phyloP scores from a whole-genome alignment of 1,284 basidiomycete genomes.

The Leccinum pallidistipes region DNA sequence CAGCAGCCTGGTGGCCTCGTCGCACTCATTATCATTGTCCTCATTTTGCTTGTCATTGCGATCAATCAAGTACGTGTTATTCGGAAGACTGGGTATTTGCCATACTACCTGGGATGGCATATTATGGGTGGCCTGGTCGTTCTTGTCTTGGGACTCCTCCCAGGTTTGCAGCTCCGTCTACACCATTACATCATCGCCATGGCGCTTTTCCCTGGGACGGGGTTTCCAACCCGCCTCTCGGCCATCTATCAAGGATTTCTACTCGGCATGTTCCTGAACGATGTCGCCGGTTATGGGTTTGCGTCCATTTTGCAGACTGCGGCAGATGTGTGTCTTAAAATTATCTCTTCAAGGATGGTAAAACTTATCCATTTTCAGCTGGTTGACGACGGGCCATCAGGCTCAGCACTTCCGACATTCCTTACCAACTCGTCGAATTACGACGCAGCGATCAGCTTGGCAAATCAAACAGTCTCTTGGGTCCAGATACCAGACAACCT shows the following conservation, averaged over 20 bases:
- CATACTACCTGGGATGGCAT: constrained; percentile 74
- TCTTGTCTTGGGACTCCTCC: constrained; percentile 69
- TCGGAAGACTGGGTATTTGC: constrained; percentile 80
- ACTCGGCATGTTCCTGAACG: constrained; percentile 81
- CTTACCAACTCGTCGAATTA: constrained; percentile 69
- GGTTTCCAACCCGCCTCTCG: constrained; percentile 78
- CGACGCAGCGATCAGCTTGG: constrained; percentile 53
- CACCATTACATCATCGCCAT: constrained; percentile 82
- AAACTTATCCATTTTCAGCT: constrained; percentile 40
- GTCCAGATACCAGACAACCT: constrained; percentile 44
- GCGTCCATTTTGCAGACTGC: constrained; percentile 80
- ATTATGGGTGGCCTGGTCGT: constrained; percentile 63
- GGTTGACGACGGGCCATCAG: constrained; percentile 69
- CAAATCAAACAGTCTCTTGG: constrained; percentile 67
- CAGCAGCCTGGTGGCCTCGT: constrained; percentile 71
- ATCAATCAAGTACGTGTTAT: constrained; percentile 84
- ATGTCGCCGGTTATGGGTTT: constrained; percentile 75
- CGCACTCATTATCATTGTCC: constrained; percentile 68
- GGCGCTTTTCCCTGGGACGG: constrained; percentile 74
- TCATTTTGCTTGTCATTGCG: constrained; percentile 59
- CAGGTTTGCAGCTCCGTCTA: constrained; percentile 63
- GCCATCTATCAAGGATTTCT: constrained; percentile 81
- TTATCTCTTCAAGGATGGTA: constrained; percentile 1
- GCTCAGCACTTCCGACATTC: constrained; percentile 71
- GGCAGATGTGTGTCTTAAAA: constrained; percentile 53